Base-by-base conservation (phyloP, 768 basidiomycete genomes). In the Calocybe gangraenosa region DNA sequence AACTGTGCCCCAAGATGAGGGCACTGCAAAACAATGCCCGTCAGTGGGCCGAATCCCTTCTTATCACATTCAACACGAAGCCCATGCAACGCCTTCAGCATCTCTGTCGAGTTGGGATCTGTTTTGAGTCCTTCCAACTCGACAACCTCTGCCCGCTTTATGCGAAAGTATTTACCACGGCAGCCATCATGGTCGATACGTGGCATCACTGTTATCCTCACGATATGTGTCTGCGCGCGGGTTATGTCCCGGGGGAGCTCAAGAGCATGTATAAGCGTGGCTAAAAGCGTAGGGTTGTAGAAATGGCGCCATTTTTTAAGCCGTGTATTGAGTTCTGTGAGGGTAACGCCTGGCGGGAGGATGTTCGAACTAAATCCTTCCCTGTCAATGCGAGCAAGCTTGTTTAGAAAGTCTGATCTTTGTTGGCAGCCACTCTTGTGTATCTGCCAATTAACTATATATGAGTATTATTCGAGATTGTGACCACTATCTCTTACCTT, bases 261-360 rank as follows among this genome's bases (percentile, higher is more conserved):
- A 7, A 63, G 53, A 10, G 62, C 63, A 36, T 65, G 63, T 20
- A 65, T 53, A 20, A 56, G 58, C 2, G 62, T 58, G 22, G 46
- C 55, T 58, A 65, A 62, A 33, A 64, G 56, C 9, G 58, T 58
- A 14, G 50, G 32, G 42, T 33, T 55, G 48, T 65, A 61, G 46
- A 54, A 61, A 40, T 57, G 55, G 47, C 62, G 57, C 64, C 65
- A 65, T 42, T 62, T 63, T 40, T 63, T 60, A 42, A 67, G 60
- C 17, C 55, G 58, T 39, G 52, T 46, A 49, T 65, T 59, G 33
- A 65, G 60, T 37, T 64, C 62, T 40, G 51, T 42, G 14, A 62
- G 35, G 1, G 58, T 51, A 21, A 64, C 25, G 39, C 58, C 59
- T 40, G 52, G 44, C 40, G 61, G 52, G 44, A 59, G 41, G 8